phyloP scores from a whole-genome alignment of 2,329 filamentous ascomycete genomes.

The Penicillium griseofulvum region DNA sequence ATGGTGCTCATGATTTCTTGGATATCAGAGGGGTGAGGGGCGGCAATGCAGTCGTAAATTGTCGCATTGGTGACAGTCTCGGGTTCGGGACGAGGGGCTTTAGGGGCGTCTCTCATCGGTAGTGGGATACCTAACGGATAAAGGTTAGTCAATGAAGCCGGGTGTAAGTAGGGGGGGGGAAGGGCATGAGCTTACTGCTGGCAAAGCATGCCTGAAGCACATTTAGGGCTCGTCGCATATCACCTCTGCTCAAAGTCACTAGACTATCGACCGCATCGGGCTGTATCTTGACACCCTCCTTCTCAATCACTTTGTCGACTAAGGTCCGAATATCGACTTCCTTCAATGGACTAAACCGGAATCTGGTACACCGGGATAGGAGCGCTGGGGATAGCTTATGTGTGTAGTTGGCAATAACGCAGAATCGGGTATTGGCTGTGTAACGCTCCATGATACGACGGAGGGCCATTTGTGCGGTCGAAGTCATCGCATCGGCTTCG shows the following conservation, averaged over 20 bases:
- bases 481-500: conserved; percentile 99
- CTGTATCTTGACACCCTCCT: conserved; percentile 81
- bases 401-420: conserved; percentile 98
- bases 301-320: conserved; percentile 84
- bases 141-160: background rate
- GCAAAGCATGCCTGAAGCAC: conserved; percentile 96
- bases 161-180: background rate
- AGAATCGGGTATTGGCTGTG: conserved; percentile 95
- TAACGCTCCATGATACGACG: conserved; percentile 99
- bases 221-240: conserved; percentile 93
- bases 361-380: conserved; percentile 88
- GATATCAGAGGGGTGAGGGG: conserved; percentile 87
- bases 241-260: conserved; percentile 84
- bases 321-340: conserved; percentile 79
- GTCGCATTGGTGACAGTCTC: conserved; percentile 87
- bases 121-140: conserved; percentile 62
- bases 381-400: conserved; percentile 95
- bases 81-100: conserved; percentile 59
- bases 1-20: conserved; percentile 79
- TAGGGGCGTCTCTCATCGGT: conserved; percentile 58
- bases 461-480: conserved; percentile 94
- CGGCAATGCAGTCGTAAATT: conserved; percentile 97
- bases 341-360: conserved; percentile 91
- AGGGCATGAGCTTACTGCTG: conserved; percentile 61
- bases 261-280: conserved; percentile 77